These are phyloP conservation scores for Nigrograna mackinnonii DNA, from an alignment of 2,329 filamentous ascomycete species.

Conservation along the genomic window DNA sequence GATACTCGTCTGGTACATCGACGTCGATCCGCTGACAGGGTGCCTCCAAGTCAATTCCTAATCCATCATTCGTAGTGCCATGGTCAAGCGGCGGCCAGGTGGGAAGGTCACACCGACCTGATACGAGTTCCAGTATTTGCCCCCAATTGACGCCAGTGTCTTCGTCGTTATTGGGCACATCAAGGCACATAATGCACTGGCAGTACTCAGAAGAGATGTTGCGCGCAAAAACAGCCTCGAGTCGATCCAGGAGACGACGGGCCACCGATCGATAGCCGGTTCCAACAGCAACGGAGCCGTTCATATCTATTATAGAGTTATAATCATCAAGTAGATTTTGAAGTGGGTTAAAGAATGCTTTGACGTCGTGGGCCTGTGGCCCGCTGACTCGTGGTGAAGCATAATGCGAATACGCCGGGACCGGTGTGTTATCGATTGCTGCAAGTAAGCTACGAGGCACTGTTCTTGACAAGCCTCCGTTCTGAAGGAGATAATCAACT, in stretches of 20 bases:
- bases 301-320: conserved; percentile 75
- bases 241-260: conserved; percentile 80
- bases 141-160: conserved; percentile 83
- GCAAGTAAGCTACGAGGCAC: conserved; percentile 76
- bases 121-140: conserved; percentile 90
- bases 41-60: conserved; percentile 58
- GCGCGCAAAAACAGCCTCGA: conserved; percentile 92
- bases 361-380: conserved; percentile 58
- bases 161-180: conserved; percentile 52
- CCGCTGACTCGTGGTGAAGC: conserved; percentile 54
- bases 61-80: conserved; percentile 52
- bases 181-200: conserved; percentile 80
- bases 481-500: conserved; percentile 89
- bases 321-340: conserved; percentile 86
- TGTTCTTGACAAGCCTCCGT: conserved; percentile 76
- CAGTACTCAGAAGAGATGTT: conserved; percentile 90
- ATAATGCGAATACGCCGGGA: conserved; percentile 62
- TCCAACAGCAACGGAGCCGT: conserved; percentile 89
- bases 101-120: conserved; percentile 83
- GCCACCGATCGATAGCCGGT: conserved; percentile 96
- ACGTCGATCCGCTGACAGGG: conserved; percentile 84
- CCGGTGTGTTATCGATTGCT: conserved; percentile 60
- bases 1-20: conserved; percentile 90
- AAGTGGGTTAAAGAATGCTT: conserved; percentile 80
- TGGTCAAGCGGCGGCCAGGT: conserved; percentile 82